phyloP scores from a whole-genome alignment of 768 basidiomycete species.

The Pholiota molesta region DNA sequence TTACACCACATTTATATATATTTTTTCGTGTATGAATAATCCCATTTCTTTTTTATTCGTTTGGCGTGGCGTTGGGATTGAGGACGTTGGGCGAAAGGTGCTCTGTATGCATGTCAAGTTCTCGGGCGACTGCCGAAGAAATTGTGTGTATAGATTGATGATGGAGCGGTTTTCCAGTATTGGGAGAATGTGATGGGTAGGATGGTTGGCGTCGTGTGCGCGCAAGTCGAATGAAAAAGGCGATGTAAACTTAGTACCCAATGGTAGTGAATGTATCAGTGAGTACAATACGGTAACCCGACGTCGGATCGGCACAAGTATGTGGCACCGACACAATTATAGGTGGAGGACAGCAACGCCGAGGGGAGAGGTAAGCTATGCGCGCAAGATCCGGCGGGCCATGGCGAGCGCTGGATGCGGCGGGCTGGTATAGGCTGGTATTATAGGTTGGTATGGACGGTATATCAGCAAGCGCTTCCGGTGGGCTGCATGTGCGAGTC shows the following conservation, averaged over 20 bases:
- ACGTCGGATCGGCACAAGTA: neutral
- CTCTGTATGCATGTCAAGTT: neutral
- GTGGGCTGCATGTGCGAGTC: too few species aligned
- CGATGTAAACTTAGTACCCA: too few species aligned
- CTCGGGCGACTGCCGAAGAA: neutral
- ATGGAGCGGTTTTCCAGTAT: neutral
- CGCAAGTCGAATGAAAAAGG: neutral
- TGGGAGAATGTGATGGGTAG: too few species aligned
- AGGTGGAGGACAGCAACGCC: neutral
- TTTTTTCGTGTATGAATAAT: slow-evolving; percentile 16
- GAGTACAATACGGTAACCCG: neutral
- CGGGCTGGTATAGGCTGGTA: neutral
- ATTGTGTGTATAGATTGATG: too few species aligned
- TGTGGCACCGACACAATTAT: neutral
- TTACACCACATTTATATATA: slow-evolving; percentile 12
- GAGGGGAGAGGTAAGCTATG: neutral
- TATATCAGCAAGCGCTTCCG: neutral
- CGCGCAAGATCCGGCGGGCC: neutral
- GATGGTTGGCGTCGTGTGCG: neutral
- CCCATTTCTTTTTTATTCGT: slow-evolving; percentile 2
- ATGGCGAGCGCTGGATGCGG: neutral
- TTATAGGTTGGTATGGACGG: neutral
- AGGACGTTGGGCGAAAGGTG: neutral
- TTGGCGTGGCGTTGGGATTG: neutral
- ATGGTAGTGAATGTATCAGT: too few species aligned